phyloP scores from a whole-genome alignment of 805 yeast genomes.

The Limtongia smithiae region DNA sequence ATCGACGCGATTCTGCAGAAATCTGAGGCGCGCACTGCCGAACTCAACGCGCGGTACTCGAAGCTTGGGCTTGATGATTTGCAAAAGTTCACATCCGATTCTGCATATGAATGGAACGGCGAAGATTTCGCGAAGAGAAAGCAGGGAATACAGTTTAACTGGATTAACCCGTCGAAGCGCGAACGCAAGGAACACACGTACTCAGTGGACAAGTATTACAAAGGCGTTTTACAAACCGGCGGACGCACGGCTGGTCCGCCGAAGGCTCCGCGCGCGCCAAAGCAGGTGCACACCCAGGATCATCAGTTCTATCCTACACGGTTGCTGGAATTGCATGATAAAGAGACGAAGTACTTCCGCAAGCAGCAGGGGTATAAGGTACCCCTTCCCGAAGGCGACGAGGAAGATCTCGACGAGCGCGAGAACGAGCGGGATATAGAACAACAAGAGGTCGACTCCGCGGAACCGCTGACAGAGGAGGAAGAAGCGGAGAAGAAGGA shows the following conservation, averaged over 20 bases:
- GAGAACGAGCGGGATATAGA: conserved; percentile 53
- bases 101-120: conserved; percentile 97
- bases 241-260: conserved; percentile 47
- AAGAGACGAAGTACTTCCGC: conserved; percentile 73
- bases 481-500: conserved; percentile 69
- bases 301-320: conserved; percentile 88
- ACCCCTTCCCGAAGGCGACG: conserved; percentile 49
- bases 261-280: conserved; percentile 78
- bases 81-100: conserved; percentile 84
- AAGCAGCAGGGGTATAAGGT: conserved; percentile 63
- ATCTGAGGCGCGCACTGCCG: conserved; percentile 79
- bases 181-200: conserved; percentile 61
- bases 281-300: conserved; percentile 74
- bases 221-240: conserved; percentile 73
- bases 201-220: conserved; percentile 81
- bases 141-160: conserved; percentile 44
- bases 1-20: conserved; percentile 76
- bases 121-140: conserved; percentile 62
- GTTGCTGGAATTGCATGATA: conserved; percentile 68
- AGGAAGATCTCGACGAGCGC: conserved; percentile 45
- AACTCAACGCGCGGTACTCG: conserved; percentile 75
- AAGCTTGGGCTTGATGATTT: conserved; percentile 88
- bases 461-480: conserved; percentile 71
- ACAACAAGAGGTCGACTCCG: conserved; percentile 68
- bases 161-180: conserved; percentile 80